Evolutionary conservation across 352 stramenopile genomes (phyloP), one percentile per base, ranked within the genome.

Genomic region (Globisporangium heterothallicum): DNA sequence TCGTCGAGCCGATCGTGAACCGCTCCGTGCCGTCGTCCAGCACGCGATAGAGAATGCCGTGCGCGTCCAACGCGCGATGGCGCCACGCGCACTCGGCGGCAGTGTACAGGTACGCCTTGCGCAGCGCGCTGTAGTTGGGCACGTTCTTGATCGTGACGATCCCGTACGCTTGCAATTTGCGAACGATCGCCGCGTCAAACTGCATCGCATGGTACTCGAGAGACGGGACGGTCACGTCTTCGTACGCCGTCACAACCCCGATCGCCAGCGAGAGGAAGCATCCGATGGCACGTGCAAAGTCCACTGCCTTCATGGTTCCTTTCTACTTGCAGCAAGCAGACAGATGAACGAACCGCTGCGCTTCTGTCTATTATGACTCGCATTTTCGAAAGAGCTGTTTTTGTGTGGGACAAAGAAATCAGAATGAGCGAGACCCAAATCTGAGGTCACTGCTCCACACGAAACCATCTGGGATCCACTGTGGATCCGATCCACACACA

Each of bases 1-100:
- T 42, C 10, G 36, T 30, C 22, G 58, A 53, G 21, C 55, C 45
- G 36, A 61, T 42, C 13, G 58, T 64, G 25, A 56, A 49, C 6
- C 58, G 58, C 52, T 60, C 32, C 22, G 58, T 64, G 44, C 58
- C 58, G 36, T 64, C 58, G 18, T 50, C 43, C 22, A 64, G 55
- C 36, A 41, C 32, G 2, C 45, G 44, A 24, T 38, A 46, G 21
- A 64, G 52, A 9, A 60, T 27, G 18, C 51, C 58, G 24, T 21
- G 26, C 12, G 18, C 13, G 7, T 22, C 43, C 3, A 14, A 1
- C 6, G 51, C 7, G 14, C 42, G 45, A 4, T 12, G 21, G 8
- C 47, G 35, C 38, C 32, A 49, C 24, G 35, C 51, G 40, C 51
- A 64, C 22, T 35, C 51, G 2, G 52, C 45, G 6, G 58, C 58